Base-by-base conservation (phyloP, 257 asterid species). In the Scutellaria minor region DNA sequence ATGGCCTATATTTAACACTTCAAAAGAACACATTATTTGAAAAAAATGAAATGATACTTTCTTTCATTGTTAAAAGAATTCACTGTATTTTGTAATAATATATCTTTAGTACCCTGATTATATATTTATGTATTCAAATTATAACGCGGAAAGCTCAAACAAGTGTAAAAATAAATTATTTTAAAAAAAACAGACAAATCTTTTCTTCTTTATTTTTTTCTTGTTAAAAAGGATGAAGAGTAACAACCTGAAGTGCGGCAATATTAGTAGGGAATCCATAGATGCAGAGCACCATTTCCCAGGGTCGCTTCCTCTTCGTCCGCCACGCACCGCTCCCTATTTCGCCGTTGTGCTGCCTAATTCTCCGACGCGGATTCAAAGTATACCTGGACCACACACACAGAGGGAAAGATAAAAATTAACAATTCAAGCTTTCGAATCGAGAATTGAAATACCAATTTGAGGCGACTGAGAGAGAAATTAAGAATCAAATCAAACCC, bases 211-310 rank as follows among this genome's bases (percentile, higher is more conserved):
- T 24, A 5, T 1, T 46, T 12, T 14, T 11, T 40, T 22, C 42
- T n/a, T 6, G 9, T 74, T 15, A 4, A 48, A 45, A 27, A 75
- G 46, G 74, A 67, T 5, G 48, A 46, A 45, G 50, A 51, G 50
- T 18, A 59, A 5, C 10, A 79, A 91, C 97, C 99, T 95, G 97
- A 66, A 95, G 97, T 67, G 99, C 99, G 7, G 96, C 89, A 18
- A 85, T 81, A 27, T 87, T 88, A 64, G 96, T 82, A 10, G 99
- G 96, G 73, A 95, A 95, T 42, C 99, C 99, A 66, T 95, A 90
- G 59, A 95, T 87, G 84, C 99, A 95, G 68, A 95, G 10, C 53
- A 90, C 90, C 99, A 95, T 90, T 77, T 95, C 99, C 99, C 98
- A 95, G 0, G 99, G 99, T n/a, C 98, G 95, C 79, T 76, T 85